Conservation (phyloP, 768 basidiomycete genomes). For the Hericium coralloides region DNA sequence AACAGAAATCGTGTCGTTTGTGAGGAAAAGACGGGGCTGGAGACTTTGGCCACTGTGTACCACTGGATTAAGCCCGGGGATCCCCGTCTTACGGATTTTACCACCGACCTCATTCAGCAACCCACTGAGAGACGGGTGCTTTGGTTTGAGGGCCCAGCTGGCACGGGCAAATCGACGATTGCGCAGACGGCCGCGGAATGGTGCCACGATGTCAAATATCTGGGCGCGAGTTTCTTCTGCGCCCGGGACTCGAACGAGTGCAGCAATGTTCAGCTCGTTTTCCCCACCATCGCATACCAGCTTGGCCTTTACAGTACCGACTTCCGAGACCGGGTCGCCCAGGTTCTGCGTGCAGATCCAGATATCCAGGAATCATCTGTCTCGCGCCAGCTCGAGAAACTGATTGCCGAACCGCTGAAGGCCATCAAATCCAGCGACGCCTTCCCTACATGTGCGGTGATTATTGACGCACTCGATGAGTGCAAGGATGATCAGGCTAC, state of each 20-base stretch:
- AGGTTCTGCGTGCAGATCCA: neutral
- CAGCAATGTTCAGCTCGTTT: neutral
- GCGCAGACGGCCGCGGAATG: neutral
- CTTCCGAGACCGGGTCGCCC: neutral
- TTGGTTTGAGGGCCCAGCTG: neutral
- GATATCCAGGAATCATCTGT: neutral
- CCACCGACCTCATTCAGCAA: neutral
- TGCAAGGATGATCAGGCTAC: neutral
- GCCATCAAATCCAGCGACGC: neutral
- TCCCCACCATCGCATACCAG: neutral
- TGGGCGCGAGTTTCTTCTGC: neutral
- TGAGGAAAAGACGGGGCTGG: neutral
- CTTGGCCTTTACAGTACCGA: neutral
- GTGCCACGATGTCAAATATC: neutral
- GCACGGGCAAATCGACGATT: neutral
- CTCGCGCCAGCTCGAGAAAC: neutral
- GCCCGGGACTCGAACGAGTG: neutral
- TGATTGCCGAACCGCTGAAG: neutral
- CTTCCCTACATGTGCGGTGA: neutral
- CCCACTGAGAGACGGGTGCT: neutral
- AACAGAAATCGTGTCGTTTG: neutral
- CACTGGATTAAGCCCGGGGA: neutral
- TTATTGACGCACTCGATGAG: neutral
- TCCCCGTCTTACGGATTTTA: neutral
- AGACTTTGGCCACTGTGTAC: neutral